phyloP scores from a whole-genome alignment of 768 basidiomycete genomes.

The Trametes villosa region DNA sequence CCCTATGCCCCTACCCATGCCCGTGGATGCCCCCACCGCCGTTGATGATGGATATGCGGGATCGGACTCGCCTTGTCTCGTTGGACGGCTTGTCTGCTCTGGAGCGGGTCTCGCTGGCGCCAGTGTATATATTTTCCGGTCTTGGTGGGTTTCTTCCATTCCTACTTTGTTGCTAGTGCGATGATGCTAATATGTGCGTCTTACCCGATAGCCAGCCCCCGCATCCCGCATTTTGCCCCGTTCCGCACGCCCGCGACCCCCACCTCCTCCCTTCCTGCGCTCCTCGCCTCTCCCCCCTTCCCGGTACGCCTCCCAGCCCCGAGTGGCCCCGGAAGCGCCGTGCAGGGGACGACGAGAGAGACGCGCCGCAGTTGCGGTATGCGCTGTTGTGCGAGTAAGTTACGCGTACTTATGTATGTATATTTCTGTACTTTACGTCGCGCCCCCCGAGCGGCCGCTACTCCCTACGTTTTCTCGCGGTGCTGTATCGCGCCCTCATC shows the following conservation, averaged over 20 bases:
- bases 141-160: slow-evolving; percentile 4
- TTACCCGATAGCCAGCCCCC: not conserved
- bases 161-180: not conserved
- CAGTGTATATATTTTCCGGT: slow-evolving; percentile 15
- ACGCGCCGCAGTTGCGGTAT: not conserved
- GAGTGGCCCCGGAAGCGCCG: not conserved
- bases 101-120: slow-evolving; percentile 19
- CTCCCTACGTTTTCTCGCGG: too few species aligned
- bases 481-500: too few species aligned
- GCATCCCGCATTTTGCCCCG: not conserved
- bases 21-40: not conserved
- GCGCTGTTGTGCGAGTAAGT: slow-evolving; percentile 16
- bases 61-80: not conserved
- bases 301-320: not conserved
- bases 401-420: slow-evolving; percentile 18
- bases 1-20: not conserved
- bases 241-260: not conserved
- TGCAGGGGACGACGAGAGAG: not conserved
- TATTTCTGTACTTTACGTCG: not conserved
- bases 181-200: not conserved
- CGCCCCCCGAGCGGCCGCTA: too few species aligned
- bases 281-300: not conserved
- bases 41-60: not conserved
- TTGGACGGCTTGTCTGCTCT: not conserved
- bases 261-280: not conserved